phyloP scores from a whole-genome alignment of 768 basidiomycete genomes.

The Tricholoma bakamatsutake region DNA sequence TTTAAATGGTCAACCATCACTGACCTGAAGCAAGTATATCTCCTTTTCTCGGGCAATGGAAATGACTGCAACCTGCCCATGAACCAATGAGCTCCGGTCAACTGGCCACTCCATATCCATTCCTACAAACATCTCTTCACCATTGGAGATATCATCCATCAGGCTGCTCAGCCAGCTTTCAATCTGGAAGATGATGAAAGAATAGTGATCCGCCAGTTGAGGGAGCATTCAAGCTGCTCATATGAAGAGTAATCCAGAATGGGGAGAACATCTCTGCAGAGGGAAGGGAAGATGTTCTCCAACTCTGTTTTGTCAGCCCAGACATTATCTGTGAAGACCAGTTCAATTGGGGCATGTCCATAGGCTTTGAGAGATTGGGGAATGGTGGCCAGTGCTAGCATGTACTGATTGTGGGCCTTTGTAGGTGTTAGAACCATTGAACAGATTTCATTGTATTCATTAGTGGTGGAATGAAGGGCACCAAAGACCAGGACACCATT shows the following conservation, averaged over 20 bases:
- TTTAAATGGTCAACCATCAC: too few relatives aligned
- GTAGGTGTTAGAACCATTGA: constrained; percentile 1
- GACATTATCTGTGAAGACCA: not conserved
- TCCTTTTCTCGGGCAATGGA: not conserved
- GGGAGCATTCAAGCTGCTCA: not conserved
- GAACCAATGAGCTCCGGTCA: not conserved
- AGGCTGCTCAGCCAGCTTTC: constrained; percentile 1
- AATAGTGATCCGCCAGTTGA: not conserved
- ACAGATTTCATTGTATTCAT: constrained; percentile 20
- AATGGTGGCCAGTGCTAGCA: not conserved
- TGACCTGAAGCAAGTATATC: not conserved
- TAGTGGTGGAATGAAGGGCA: constrained; percentile 17
- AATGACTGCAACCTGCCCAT: not conserved
- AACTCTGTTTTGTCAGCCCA: not conserved
- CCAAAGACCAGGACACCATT: constrained; percentile 18
- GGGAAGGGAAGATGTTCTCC: not conserved
- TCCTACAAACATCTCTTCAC: not conserved
- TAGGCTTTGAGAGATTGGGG: not conserved
- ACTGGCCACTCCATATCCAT: not conserved
- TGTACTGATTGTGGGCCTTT: not conserved
- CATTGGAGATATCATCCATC: not conserved
- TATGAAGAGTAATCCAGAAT: not conserved
- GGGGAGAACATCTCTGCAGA: not conserved
- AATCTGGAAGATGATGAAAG: not conserved
- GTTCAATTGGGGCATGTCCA: not conserved